Percentiles rank a stretch among this genome's conserved stretches.
These are phyloP conservation scores for Colletotrichum sp. DNA, from an alignment of 2,329 filamentous ascomycete species.

Conservation along the genomic window DNA sequence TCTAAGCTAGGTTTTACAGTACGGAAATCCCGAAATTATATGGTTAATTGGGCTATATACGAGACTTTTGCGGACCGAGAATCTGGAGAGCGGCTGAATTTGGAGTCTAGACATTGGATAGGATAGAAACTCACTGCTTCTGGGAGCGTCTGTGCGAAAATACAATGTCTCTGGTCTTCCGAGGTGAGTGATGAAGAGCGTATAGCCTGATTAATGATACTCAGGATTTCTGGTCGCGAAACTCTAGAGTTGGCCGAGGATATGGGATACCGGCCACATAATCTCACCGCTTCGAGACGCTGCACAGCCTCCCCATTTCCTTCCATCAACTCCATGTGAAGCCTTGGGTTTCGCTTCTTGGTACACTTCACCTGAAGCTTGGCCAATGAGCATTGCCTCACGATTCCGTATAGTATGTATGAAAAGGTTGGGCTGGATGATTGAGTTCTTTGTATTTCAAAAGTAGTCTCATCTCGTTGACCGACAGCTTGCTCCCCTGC, in stretches of 20 bases:
- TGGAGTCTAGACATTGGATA: background rate
- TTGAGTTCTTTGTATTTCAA: background rate
- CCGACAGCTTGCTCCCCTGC: rapidly evolving
- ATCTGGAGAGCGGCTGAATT: background rate
- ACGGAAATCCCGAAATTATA: background rate
- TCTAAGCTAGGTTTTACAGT: background rate
- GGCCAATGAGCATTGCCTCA: background rate
- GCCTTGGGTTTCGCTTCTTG: background rate
- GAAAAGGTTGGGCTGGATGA: background rate
- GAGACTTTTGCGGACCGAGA: background rate
- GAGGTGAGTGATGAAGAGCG: background rate
- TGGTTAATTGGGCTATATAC: background rate
- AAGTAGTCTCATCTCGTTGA: background rate
- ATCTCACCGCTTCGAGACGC: rapidly evolving
- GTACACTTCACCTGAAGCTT: background rate
- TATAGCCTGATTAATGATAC: background rate
- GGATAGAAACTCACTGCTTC: too few species aligned
- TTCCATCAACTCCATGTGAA: rapidly evolving
- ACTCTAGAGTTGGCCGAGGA: background rate
- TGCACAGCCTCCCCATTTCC: rapidly evolving
- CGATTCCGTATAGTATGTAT: rapidly evolving
- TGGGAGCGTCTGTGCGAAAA: background rate
- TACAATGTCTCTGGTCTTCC: rapidly evolving
- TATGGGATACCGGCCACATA: background rate
- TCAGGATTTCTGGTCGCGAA: background rate